A percentile compares a stretch with the other conserved stretches of the same genome.
Evolutionary conservation across 2,329 filamentous ascomycete species (phyloP).

Genomic region (Pseudogymnoascus sp.): DNA sequence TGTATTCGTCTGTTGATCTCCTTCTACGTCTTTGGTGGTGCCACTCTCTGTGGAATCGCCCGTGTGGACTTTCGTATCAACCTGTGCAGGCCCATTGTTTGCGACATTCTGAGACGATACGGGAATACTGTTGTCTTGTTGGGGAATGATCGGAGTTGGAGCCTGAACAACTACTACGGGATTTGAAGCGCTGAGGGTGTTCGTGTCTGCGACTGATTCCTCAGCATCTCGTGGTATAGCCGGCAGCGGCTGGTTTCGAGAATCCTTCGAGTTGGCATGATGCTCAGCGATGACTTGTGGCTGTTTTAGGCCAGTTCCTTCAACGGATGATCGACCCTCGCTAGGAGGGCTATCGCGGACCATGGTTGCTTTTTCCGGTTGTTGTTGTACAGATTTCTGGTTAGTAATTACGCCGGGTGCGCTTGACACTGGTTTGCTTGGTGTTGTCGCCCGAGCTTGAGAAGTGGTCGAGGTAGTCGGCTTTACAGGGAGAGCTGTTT

Average conservation of each 20-base stretch:
- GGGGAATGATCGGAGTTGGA: conserved; percentile 15
- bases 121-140: neutral
- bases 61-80: neutral
- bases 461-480: conserved; percentile 32
- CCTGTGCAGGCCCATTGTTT: neutral
- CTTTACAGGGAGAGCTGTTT: conserved; percentile 37
- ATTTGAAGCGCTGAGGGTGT: conserved; percentile 7
- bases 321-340: conserved; percentile 16
- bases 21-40: neutral
- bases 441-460: conserved; percentile 20
- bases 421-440: conserved; percentile 24
- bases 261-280: conserved; percentile 11
- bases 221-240: conserved; percentile 23
- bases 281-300: conserved; percentile 12
- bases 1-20: neutral
- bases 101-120: neutral
- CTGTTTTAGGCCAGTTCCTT: conserved; percentile 9
- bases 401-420: neutral
- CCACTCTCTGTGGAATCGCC: neutral
- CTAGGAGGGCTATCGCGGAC: conserved; percentile 14
- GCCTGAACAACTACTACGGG: conserved; percentile 22
- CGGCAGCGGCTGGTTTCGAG: conserved; percentile 26
- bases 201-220: neutral
- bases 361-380: conserved; percentile 25
- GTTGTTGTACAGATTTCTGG: conserved; percentile 13